Conservation (phyloP, 1,139 yeast genomes). For the Schwanniomyces etchellsii region DNA sequence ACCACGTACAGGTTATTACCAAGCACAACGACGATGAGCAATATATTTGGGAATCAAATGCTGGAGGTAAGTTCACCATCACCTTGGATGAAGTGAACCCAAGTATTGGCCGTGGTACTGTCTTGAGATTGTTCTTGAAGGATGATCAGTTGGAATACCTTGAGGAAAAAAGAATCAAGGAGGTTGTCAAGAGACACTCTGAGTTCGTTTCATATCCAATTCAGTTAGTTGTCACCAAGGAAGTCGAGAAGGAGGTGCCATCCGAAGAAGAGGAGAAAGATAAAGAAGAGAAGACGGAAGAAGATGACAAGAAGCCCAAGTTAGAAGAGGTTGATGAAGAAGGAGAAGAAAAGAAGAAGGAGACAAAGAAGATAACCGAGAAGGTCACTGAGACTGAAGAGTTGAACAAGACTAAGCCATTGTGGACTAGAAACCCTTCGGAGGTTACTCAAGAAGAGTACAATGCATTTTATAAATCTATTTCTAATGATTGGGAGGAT, state of each 20-base stretch:
- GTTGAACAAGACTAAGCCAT: conserved; percentile 97
- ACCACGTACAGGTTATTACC: conserved; percentile 96
- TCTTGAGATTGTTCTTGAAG: conserved; percentile 93
- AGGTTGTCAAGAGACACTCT: conserved; percentile 98
- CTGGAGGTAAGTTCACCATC: conserved; percentile 98
- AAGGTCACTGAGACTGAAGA: conserved; percentile 88
- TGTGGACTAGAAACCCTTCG: conserved; percentile 99
- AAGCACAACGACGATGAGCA: conserved; percentile 99
- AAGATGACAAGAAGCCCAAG: conserved; percentile 52
- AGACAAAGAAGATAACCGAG: conserved; percentile 82
- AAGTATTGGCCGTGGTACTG: conserved; percentile 90
- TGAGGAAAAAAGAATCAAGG: conserved; percentile 99
- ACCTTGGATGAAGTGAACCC: conserved; percentile 85
- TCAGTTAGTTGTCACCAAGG: conserved; percentile 97
- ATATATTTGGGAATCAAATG: conserved; percentile 99
- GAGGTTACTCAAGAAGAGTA: conserved; percentile 98
- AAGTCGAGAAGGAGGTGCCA: conserved; percentile 94
- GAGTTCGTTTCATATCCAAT: conserved; percentile 99
- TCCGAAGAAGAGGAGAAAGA: conserved; percentile 49
- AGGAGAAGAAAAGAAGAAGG: conserved; percentile 61
- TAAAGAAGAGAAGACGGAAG: conserved; percentile 45
- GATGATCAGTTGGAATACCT: conserved; percentile 98
- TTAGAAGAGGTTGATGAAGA: conserved; percentile 68
- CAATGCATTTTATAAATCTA: conserved; percentile 98
- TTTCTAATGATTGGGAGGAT: conserved; percentile 99